Percentiles rank a stretch among this genome's conserved stretches.
phyloP scores from a whole-genome alignment of 495 filamentous ascomycete genomes.

The Xylaria castorea region DNA sequence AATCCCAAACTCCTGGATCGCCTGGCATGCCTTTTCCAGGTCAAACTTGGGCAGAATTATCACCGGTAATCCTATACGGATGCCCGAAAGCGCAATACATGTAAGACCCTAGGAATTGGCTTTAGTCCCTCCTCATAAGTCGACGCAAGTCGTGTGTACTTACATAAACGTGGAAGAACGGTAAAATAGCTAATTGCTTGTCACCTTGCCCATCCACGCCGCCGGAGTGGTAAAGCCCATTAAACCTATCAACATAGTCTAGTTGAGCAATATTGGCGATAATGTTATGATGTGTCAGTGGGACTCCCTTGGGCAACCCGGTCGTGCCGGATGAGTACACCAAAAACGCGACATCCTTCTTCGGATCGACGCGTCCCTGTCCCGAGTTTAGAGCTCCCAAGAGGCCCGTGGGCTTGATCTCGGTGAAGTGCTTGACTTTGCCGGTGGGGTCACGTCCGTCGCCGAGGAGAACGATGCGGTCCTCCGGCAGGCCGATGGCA shows the following conservation, averaged over 20 bases:
- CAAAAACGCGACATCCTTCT: slow-evolving; percentile 69
- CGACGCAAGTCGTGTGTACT: slow-evolving; percentile 46
- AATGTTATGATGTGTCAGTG: slow-evolving; percentile 83
- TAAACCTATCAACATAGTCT: slow-evolving; percentile 57
- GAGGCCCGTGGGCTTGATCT: slow-evolving; percentile 66
- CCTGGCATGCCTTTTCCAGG: slow-evolving; percentile 74
- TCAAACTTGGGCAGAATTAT: slow-evolving; percentile 88
- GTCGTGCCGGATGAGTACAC: slow-evolving; percentile 93
- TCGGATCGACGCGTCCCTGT: slow-evolving; percentile 54
- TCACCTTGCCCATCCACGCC: slow-evolving; percentile 70
- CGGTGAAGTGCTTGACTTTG: slow-evolving; percentile 77
- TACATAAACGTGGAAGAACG: slow-evolving; percentile 92
- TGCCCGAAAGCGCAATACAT: slow-evolving; percentile 43
- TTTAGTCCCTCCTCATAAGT: slow-evolving; percentile 13
- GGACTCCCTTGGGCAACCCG: slow-evolving; percentile 91
- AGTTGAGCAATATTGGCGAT: slow-evolving; percentile 68
- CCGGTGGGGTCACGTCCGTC: slow-evolving; percentile 67
- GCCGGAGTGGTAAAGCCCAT: slow-evolving; percentile 61
- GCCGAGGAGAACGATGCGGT: slow-evolving; percentile 78
- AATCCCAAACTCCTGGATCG: slow-evolving; percentile 75
- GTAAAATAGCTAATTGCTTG: slow-evolving; percentile 76
- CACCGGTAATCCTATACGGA: slow-evolving; percentile 72
- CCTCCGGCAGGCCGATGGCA: slow-evolving; percentile 68
- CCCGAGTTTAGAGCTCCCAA: slow-evolving; percentile 38
- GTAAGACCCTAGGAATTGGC: slow-evolving; percentile 39